Percentiles rank a stretch among this genome's conserved stretches.
Conservation (phyloP, 2,329 filamentous ascomycete species). For the Lasiodiplodia citricola region DNA sequence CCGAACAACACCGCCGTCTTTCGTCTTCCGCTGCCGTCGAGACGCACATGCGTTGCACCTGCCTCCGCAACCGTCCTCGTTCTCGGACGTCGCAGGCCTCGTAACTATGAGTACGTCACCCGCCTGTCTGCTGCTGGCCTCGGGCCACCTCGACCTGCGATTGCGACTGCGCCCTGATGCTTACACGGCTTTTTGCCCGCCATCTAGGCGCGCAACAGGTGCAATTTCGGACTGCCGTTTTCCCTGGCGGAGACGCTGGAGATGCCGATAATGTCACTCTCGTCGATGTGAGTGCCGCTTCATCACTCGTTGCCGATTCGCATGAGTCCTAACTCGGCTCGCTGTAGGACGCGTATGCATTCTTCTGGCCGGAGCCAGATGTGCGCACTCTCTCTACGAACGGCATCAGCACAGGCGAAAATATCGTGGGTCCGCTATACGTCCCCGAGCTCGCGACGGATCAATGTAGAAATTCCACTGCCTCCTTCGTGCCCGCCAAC, state of each 20-base stretch:
- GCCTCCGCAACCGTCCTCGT: conserved; percentile 26
- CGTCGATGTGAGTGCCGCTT: conserved; percentile 13
- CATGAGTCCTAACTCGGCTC: background rate
- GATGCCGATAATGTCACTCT: conserved; percentile 23
- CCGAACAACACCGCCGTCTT: background rate
- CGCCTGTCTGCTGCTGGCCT: conserved; percentile 14
- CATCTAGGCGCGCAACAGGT: conserved; percentile 24
- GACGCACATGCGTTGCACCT: conserved; percentile 1
- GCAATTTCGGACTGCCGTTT: conserved; percentile 26
- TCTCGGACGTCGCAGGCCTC: conserved; percentile 30
- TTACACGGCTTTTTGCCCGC: background rate
- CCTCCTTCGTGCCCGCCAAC: conserved; percentile 72
- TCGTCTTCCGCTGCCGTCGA: background rate
- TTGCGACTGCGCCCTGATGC: background rate
- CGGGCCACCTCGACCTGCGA: background rate
- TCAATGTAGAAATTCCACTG: conserved; percentile 67
- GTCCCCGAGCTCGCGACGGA: conserved; percentile 72
- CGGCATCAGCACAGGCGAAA: conserved; percentile 64
- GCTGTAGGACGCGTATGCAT: conserved; percentile 35
- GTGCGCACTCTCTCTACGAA: conserved; percentile 78
- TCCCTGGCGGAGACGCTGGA: conserved; percentile 9
- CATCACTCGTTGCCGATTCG: background rate
- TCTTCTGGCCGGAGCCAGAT: conserved; percentile 53
- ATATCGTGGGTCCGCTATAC: conserved; percentile 81
- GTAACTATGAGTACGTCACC: conserved; percentile 46